These are phyloP conservation scores for Lactarius hatsudake DNA, from an alignment of 768 basidiomycete genomes.

Conservation along the genomic window DNA sequence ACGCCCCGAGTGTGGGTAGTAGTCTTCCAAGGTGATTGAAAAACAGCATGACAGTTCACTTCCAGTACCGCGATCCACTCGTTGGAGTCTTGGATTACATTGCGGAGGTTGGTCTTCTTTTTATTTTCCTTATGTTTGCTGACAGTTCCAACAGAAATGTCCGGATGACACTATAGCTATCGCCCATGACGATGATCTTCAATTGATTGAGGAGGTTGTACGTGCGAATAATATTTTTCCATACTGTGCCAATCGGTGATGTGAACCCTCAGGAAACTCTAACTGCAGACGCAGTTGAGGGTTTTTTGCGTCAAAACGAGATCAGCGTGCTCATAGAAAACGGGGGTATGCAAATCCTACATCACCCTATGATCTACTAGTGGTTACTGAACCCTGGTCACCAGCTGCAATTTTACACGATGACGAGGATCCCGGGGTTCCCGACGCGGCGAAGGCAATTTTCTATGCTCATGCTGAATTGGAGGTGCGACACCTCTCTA, in stretches of 20 bases:
- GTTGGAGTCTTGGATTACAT: constrained; percentile 19
- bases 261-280: constrained; percentile 10
- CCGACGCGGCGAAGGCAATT: constrained; percentile 4
- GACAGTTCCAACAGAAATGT: constrained; percentile 12
- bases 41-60: background rate
- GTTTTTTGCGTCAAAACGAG: constrained; percentile 16
- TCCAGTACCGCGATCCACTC: constrained; percentile 18
- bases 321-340: constrained; percentile 13
- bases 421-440: constrained; percentile 6
- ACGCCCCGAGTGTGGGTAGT: constrained; percentile 2
- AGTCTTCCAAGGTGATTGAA: background rate
- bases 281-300: constrained; percentile 16
- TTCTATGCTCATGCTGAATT: constrained; percentile 20
- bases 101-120: constrained; percentile 7
- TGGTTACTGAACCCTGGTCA: background rate
- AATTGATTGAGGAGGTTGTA: constrained; percentile 15
- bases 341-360: constrained; percentile 5
- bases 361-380: no score
- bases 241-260: background rate
- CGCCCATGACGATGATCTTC: constrained; percentile 20
- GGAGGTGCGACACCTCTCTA: background rate
- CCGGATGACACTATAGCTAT: constrained; percentile 9
- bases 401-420: constrained; percentile 15
- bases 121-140: background rate
- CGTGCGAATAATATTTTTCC: background rate